Conservation (phyloP, 192 early-diverging fungal genomes). For the Podila epicladia region DNA sequence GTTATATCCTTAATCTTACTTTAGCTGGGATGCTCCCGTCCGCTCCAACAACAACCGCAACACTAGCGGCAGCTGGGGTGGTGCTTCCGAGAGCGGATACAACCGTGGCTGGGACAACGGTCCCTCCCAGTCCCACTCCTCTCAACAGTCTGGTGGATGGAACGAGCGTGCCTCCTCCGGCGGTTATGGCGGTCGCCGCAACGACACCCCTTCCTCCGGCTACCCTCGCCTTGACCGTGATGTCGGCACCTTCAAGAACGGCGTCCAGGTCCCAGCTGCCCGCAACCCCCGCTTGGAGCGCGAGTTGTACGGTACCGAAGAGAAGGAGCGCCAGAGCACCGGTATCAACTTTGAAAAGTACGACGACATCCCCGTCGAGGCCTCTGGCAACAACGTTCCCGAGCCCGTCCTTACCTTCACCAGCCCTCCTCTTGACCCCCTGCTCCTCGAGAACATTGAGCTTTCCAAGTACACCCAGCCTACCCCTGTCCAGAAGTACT, state of each 20-base stretch:
- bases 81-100: constrained; percentile 54
- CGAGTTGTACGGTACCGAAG: constrained; percentile 83
- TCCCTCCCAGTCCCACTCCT: constrained; percentile 33
- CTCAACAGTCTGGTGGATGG: constrained; percentile 27
- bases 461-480: constrained; percentile 88
- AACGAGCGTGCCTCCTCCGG: constrained; percentile 55
- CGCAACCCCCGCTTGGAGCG: constrained; percentile 82
- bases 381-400: constrained; percentile 76
- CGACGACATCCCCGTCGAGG: constrained; percentile 98
- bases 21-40: constrained; percentile 45
- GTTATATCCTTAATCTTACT: neutral
- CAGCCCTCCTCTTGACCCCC: constrained; percentile 77
- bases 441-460: constrained; percentile 91
- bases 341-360: constrained; percentile 99
- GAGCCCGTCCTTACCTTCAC: constrained; percentile 69
- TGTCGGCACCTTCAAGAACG: constrained; percentile 61
- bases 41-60: constrained; percentile 11
- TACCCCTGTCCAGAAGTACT: constrained; percentile 97
- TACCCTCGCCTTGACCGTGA: constrained; percentile 56
- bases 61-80: constrained; percentile 32
- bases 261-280: constrained; percentile 81
- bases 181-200: constrained; percentile 55
- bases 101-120: constrained; percentile 47
- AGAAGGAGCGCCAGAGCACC: constrained; percentile 80
- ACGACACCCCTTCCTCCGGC: constrained; percentile 48